Evolutionary conservation across 2,329 filamentous ascomycete species (phyloP).

Genomic region (Penicillium digitatum): DNA sequence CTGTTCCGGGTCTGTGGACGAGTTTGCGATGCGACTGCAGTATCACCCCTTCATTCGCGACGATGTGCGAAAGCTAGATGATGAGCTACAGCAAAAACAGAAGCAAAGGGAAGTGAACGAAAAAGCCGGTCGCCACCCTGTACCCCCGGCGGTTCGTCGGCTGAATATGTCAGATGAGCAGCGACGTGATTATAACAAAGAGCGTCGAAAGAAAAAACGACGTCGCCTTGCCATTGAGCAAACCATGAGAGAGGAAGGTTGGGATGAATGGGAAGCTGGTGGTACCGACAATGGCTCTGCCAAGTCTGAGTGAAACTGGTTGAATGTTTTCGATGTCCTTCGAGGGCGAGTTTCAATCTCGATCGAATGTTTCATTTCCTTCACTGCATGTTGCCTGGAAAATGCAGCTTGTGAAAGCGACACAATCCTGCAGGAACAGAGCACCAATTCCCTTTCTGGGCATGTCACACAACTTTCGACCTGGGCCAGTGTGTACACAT

Average conservation of each 20-base stretch:
- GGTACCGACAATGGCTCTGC: not conserved
- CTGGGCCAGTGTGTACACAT: slow-evolving; percentile 1
- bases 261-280: slow-evolving; percentile 15
- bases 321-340: not conserved
- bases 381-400: not conserved
- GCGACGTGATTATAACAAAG: slow-evolving; percentile 17
- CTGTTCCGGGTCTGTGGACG: slow-evolving; percentile 29
- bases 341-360: not conserved
- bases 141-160: slow-evolving; percentile 6
- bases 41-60: slow-evolving; percentile 29
- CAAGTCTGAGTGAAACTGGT: not conserved
- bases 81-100: slow-evolving; percentile 1
- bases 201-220: slow-evolving; percentile 22
- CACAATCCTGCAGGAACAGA: not conserved
- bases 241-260: slow-evolving; percentile 21
- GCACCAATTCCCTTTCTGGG: not conserved
- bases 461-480: not conserved
- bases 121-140: not conserved
- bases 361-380: not conserved
- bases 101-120: not conserved
- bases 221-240: slow-evolving; percentile 17
- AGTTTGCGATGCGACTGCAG: slow-evolving; percentile 30
- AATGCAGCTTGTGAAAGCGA: not conserved
- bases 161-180: slow-evolving; percentile 12
- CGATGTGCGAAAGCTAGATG: slow-evolving; percentile 5